Evolutionary conservation across 345 rosid species (phyloP).

Genomic region (Gossypium bickii): DNA sequence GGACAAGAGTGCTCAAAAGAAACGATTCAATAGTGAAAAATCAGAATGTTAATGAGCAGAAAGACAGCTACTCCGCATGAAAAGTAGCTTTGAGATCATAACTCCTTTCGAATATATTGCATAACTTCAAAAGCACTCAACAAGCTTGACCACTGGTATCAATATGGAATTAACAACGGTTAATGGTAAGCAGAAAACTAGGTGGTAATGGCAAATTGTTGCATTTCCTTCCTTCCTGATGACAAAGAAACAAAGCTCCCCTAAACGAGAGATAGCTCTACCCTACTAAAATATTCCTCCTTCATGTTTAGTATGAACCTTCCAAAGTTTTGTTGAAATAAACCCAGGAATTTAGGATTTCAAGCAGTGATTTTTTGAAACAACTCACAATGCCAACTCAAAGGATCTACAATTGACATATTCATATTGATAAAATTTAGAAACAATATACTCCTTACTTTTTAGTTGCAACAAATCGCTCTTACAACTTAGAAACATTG

Average conservation of each 20-base stretch:
- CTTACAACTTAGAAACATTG: constrained; percentile 2
- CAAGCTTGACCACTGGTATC: neutral
- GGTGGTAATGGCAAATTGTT: neutral
- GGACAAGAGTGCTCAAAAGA: neutral
- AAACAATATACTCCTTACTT: neutral
- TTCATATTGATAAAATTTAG: neutral
- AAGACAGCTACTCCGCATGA: neutral
- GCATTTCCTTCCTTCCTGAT: neutral
- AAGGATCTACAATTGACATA: neutral
- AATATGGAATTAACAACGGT: neutral
- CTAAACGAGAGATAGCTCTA: neutral
- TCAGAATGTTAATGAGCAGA: neutral
- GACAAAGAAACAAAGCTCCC: neutral
- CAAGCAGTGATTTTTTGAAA: neutral
- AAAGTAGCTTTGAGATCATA: neutral
- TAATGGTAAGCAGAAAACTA: neutral
- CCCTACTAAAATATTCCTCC: neutral
- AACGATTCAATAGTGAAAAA: neutral
- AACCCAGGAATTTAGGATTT: neutral
- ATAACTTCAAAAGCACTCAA: neutral
- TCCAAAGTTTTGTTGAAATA: neutral
- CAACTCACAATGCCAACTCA: neutral
- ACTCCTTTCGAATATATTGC: neutral
- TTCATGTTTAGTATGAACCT: neutral
- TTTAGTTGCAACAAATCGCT: neutral